phyloP scores from a whole-genome alignment of 768 basidiomycete species.

The Boletus edulis region DNA sequence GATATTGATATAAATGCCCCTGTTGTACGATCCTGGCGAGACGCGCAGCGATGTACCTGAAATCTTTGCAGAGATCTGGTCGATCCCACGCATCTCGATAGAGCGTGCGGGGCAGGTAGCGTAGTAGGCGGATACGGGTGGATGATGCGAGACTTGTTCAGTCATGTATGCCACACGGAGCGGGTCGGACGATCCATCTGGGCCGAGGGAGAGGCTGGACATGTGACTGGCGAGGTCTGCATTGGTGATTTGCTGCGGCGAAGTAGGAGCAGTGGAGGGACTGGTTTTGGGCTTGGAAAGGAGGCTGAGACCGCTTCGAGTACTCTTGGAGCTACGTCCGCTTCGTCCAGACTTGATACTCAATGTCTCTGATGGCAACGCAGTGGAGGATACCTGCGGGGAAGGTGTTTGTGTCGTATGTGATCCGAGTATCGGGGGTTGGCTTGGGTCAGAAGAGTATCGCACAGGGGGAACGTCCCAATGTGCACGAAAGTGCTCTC shows the following conservation, averaged over 20 bases:
- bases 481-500: slow-evolving; percentile 86
- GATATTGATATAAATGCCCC: slow-evolving; percentile 83
- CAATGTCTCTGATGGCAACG: slow-evolving; percentile 43
- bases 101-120: slow-evolving; percentile 72
- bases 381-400: slow-evolving; percentile 20
- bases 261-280: slow-evolving; percentile 39
- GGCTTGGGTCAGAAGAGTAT: slow-evolving; percentile 46
- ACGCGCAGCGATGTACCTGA: slow-evolving; percentile 86
- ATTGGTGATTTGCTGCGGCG: slow-evolving; percentile 42
- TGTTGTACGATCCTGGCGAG: slow-evolving; percentile 77
- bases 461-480: slow-evolving; percentile 75
- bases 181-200: slow-evolving; percentile 32
- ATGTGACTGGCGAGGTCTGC: slow-evolving; percentile 47
- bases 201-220: slow-evolving; percentile 58
- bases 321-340: slow-evolving; percentile 58
- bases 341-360: slow-evolving; percentile 51
- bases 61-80: slow-evolving; percentile 92
- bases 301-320: slow-evolving; percentile 53
- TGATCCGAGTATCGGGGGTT: slow-evolving; percentile 45
- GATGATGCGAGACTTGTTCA: slow-evolving; percentile 96
- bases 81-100: slow-evolving; percentile 74
- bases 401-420: slow-evolving; percentile 33
- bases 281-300: slow-evolving; percentile 46
- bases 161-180: slow-evolving; percentile 79
- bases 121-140: slow-evolving; percentile 86